Conservation (phyloP, 2,329 filamentous ascomycete species). For the Grosmannia penicillata region DNA sequence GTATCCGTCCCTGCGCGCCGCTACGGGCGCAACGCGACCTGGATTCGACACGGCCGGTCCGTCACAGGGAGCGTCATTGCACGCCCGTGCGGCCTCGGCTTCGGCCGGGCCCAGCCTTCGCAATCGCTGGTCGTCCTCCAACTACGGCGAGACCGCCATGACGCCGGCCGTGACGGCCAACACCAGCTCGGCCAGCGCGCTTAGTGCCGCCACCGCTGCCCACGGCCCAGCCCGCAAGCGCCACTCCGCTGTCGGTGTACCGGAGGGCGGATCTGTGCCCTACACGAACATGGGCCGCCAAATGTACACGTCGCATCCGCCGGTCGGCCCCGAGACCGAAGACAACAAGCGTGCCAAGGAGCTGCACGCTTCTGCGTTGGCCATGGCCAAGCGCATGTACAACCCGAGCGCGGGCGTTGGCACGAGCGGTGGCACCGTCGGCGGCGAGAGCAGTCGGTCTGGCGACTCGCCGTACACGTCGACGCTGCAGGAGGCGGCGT, state of each 20-base stretch:
- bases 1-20: conserved; percentile 61
- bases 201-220: conserved; percentile 58
- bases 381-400: conserved; percentile 85
- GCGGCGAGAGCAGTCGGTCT: conserved; percentile 15
- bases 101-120: conserved; percentile 23
- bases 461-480: conserved; percentile 27
- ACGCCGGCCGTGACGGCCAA: conserved; percentile 49
- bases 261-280: conserved; percentile 52
- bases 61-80: too few relatives aligned
- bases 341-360: conserved; percentile 59
- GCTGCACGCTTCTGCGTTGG: conserved; percentile 67
- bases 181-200: conserved; percentile 9
- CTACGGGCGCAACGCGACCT: conserved; percentile 65
- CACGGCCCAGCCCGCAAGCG: conserved; percentile 34
- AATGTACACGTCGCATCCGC: conserved; percentile 67
- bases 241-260: conserved; percentile 19
- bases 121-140: conserved; percentile 16
- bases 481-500: conserved; percentile 72
- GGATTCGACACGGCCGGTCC: too few relatives aligned
- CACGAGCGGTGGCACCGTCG: conserved; percentile 14
- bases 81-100: conserved; percentile 44
- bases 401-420: conserved; percentile 13
- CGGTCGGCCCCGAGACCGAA: conserved; percentile 55
- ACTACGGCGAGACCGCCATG: conserved; percentile 16
- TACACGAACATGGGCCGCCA: conserved; percentile 53